phyloP scores from a whole-genome alignment of 1,284 basidiomycete species.

The Volvariella volvacea region DNA sequence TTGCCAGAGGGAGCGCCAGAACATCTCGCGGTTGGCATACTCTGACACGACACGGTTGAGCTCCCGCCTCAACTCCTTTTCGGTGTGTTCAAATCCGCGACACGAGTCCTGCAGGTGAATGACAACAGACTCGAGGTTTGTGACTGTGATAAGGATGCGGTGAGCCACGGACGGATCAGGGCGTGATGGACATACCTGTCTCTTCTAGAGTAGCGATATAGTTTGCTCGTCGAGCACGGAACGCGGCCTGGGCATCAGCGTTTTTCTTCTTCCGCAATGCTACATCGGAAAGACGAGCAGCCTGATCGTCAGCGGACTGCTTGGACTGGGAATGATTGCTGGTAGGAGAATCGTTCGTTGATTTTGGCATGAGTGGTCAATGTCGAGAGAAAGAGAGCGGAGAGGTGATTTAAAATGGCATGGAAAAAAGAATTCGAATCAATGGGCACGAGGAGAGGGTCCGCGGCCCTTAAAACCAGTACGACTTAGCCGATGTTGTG shows the following conservation, averaged over 20 bases:
- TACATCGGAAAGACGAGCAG: constrained; percentile 43
- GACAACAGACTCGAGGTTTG: constrained; percentile 73
- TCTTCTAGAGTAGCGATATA: constrained; percentile 85
- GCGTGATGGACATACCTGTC: constrained; percentile 46
- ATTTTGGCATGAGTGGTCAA: constrained; percentile 38
- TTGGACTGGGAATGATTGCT: constrained; percentile 25
- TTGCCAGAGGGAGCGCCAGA: constrained; percentile 60
- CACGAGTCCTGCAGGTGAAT: constrained; percentile 76
- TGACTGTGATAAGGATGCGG: constrained; percentile 39
- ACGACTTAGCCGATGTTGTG: constrained; percentile 39
- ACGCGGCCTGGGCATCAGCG: constrained; percentile 72
- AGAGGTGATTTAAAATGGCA: constrained; percentile 43
- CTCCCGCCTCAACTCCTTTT: constrained; percentile 53
- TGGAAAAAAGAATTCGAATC: constrained; percentile 56
- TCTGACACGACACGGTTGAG: constrained; percentile 57
- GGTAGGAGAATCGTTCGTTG: constrained; percentile 28
- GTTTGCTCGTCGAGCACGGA: constrained; percentile 66
- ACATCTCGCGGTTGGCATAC: constrained; percentile 62
- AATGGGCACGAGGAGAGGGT: constrained; percentile 57
- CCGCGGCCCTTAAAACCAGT: constrained; percentile 41
- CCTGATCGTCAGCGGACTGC: constrained; percentile 23
- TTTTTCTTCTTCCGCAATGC: constrained; percentile 80
- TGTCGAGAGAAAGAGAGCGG: constrained; percentile 22
- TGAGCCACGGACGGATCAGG: constrained; percentile 13
- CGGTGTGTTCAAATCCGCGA: constrained; percentile 55